phyloP scores from a whole-genome alignment of 768 basidiomycete genomes.

The Cystobasidium tubakii region DNA sequence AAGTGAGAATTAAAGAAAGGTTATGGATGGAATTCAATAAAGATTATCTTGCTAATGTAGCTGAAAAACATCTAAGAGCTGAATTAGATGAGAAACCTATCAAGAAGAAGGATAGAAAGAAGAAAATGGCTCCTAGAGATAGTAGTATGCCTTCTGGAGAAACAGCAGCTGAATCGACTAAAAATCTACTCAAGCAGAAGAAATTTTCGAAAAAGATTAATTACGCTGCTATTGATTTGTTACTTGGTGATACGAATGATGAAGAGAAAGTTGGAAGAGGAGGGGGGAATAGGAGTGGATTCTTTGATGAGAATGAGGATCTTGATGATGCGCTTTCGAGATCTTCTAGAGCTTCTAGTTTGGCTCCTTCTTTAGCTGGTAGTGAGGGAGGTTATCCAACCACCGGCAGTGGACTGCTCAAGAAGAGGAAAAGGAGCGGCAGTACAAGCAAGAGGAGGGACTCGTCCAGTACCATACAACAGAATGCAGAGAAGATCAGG shows the following conservation, averaged over 20 bases:
- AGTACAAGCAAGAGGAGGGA: neutral
- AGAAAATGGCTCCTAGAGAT: conserved; percentile 60
- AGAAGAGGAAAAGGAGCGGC: neutral
- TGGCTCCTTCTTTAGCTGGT: conserved; percentile 11
- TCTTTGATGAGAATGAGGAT: conserved; percentile 4
- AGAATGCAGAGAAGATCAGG: neutral
- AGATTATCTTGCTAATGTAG: conserved; percentile 81
- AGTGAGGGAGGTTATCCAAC: neutral
- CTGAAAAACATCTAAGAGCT: conserved; percentile 57
- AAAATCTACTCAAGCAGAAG: conserved; percentile 73
- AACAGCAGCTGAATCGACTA: conserved; percentile 70
- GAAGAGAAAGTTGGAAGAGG: conserved; percentile 5
- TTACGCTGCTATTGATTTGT: conserved; percentile 75
- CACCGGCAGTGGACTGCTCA: neutral
- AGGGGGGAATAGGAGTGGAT: neutral
- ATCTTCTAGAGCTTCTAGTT: conserved; percentile 12
- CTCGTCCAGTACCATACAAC: neutral
- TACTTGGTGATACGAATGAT: conserved; percentile 54
- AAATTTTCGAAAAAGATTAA: conserved; percentile 85
- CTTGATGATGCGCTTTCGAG: neutral
- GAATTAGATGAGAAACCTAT: conserved; percentile 22
- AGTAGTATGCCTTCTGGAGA: conserved; percentile 62
- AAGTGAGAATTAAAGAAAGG: conserved; percentile 77
- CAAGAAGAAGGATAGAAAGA: conserved; percentile 61
- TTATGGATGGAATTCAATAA: conserved; percentile 91